phyloP scores from a whole-genome alignment of 73 alveolate species.

The Blepharisma stoltei region DNA sequence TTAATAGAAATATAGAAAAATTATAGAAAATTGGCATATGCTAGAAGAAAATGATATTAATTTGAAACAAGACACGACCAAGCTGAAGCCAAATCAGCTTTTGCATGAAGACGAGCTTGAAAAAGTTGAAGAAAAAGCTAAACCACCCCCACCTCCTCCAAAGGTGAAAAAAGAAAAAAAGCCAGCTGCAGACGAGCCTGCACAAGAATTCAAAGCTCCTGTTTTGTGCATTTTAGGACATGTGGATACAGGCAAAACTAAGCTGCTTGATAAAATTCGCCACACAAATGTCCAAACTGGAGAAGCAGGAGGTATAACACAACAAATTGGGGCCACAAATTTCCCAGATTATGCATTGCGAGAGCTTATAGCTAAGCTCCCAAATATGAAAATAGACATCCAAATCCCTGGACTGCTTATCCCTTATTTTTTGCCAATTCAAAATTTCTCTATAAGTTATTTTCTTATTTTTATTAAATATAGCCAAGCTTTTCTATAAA shows the following conservation, averaged over 20 bases:
- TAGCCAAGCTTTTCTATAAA: too few relatives aligned
- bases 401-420: constrained; percentile 95
- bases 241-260: constrained; percentile 99
- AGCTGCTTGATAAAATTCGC: constrained; percentile 97
- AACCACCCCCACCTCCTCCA: not conserved
- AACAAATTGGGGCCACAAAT: constrained; percentile 99
- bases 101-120: constrained; percentile 24
- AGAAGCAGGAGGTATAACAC: constrained; percentile 99
- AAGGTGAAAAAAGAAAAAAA: constrained; percentile 21
- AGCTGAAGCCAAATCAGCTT: not conserved
- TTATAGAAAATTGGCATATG: too few relatives aligned
- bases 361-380: constrained; percentile 17
- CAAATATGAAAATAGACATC: constrained; percentile 65
- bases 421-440: too few relatives aligned
- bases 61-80: not conserved
- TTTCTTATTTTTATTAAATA: too few relatives aligned
- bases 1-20: too few relatives aligned
- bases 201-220: constrained; percentile 78
- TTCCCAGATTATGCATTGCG: constrained; percentile 70
- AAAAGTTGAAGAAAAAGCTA: not conserved
- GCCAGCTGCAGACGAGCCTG: constrained; percentile 33
- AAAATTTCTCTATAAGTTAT: too few relatives aligned
- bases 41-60: too few relatives aligned
- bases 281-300: constrained; percentile 98
- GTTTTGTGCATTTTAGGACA: constrained; percentile 96